Percentiles rank a stretch among this genome's conserved stretches.
Evolutionary conservation across 345 rosid genomes (phyloP).

Genomic region (Arabidopsis arenosa): DNA sequence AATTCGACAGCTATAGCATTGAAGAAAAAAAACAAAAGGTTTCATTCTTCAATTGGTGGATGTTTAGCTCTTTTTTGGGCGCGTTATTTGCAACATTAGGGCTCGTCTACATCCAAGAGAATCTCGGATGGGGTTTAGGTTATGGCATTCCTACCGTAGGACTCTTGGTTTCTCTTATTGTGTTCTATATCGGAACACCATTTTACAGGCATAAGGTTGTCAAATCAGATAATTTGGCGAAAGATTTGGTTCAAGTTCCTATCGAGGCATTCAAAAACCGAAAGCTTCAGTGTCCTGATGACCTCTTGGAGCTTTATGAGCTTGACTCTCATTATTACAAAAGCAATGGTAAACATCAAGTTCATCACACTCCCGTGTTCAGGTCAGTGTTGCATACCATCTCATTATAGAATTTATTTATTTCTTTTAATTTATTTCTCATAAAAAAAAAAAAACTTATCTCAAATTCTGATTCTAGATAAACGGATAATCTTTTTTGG

Average conservation of each 20-base stretch:
- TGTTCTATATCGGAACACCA: conserved; percentile 86
- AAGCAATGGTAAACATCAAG: conserved; percentile 62
- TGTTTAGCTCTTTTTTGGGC: conserved; percentile 87
- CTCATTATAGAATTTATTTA: conserved; percentile 5
- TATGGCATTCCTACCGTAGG: conserved; percentile 85
- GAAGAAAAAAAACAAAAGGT: conserved; percentile 68
- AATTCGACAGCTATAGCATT: conserved; percentile 71
- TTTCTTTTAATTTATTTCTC: neutral
- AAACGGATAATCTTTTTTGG: neutral
- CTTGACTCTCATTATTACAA: conserved; percentile 59
- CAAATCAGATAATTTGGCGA: conserved; percentile 66
- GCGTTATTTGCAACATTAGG: conserved; percentile 76
- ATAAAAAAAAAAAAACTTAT: neutral
- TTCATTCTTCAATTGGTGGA: conserved; percentile 98
- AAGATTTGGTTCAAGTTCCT: conserved; percentile 62
- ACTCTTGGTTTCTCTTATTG: conserved; percentile 62
- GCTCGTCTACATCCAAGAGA: conserved; percentile 91
- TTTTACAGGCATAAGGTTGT: conserved; percentile 75
- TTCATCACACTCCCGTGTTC: conserved; percentile 67
- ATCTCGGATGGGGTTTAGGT: conserved; percentile 88
- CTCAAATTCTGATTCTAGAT: conserved; percentile 27
- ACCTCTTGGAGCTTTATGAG: conserved; percentile 66
- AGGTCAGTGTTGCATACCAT: conserved; percentile 51
- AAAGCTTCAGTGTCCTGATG: conserved; percentile 58
- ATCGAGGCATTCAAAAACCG: conserved; percentile 63